Percentiles rank a stretch among this genome's conserved stretches.
phyloP scores from a whole-genome alignment of 148 eudicot genomes.

The Dianthus caryophyllus region DNA sequence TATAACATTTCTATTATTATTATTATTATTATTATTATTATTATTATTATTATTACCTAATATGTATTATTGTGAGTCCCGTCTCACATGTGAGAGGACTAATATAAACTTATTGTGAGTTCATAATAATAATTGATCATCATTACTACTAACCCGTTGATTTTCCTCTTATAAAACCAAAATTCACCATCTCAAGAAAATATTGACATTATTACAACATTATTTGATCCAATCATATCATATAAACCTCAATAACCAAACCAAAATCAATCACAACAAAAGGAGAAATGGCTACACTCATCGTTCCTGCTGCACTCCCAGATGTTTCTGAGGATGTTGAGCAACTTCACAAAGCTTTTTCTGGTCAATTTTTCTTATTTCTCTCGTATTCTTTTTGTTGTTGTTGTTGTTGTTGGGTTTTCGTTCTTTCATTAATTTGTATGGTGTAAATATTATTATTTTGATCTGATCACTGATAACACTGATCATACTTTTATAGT shows the following conservation, averaged over 20 bases:
- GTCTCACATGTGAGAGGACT: too few relatives aligned
- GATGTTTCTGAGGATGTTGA: conserved; percentile 53
- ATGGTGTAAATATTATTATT: background rate
- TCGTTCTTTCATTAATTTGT: too few relatives aligned
- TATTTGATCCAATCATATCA: conserved; percentile 6
- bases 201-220: background rate
- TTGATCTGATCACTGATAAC: background rate
- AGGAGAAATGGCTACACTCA: conserved; percentile 49
- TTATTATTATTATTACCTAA: too few relatives aligned
- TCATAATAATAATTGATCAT: too few relatives aligned
- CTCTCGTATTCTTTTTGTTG: background rate
- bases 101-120: too few relatives aligned
- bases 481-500: background rate
- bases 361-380: conserved; percentile 29
- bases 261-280: background rate
- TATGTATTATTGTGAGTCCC: too few relatives aligned
- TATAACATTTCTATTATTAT: too few relatives aligned
- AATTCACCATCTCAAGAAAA: conserved; percentile 7
- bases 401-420: background rate
- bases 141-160: background rate
- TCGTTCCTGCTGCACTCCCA: conserved; percentile 53
- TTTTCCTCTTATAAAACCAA: conserved; percentile 8
- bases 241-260: background rate
- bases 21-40: too few relatives aligned
- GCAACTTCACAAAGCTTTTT: conserved; percentile 62